A percentile compares a stretch with the other conserved stretches of the same genome.
Evolutionary conservation across 352 stramenopile genomes (phyloP).

Genomic region (Elongisporangium anandrum): DNA sequence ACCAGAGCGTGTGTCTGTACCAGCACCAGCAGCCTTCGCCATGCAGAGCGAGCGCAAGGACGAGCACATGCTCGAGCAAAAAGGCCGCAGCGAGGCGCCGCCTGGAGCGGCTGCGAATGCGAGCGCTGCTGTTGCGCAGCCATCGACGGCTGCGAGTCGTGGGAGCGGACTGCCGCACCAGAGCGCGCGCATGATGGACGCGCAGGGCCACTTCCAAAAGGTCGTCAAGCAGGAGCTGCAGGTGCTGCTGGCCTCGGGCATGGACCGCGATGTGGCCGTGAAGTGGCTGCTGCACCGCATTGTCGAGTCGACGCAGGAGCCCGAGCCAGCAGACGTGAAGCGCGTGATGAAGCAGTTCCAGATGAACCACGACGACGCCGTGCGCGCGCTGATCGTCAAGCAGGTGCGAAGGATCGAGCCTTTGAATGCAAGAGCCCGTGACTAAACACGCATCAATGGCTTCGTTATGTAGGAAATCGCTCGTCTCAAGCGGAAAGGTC

Average conservation of each 20-base stretch:
- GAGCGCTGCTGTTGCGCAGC: too few species aligned
- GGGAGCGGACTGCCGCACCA: conserved; percentile 12
- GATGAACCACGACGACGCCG: conserved; percentile 83
- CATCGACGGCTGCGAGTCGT: too few species aligned
- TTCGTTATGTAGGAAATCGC: conserved; percentile 76
- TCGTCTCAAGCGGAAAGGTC: conserved; percentile 61
- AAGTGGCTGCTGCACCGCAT: conserved; percentile 73
- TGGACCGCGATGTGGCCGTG: conserved; percentile 67
- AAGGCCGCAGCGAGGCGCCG: neutral
- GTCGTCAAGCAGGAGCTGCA: conserved; percentile 83
- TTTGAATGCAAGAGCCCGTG: neutral
- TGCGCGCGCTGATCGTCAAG: conserved; percentile 83
- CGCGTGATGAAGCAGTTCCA: conserved; percentile 83
- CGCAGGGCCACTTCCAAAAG: conserved; percentile 61
- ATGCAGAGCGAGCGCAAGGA: neutral
- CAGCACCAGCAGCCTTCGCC: neutral
- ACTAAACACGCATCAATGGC: conserved; percentile 1
- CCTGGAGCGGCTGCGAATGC: neutral
- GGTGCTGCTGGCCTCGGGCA: conserved; percentile 41
- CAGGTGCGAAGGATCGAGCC: conserved; percentile 25
- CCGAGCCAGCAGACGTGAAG: conserved; percentile 55
- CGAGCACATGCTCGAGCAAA: neutral
- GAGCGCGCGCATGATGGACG: conserved; percentile 60
- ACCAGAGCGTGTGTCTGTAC: neutral
- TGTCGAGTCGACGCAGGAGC: conserved; percentile 58